Evolutionary conservation across 345 rosid species (phyloP).

Genomic region (Linum lewisii): DNA sequence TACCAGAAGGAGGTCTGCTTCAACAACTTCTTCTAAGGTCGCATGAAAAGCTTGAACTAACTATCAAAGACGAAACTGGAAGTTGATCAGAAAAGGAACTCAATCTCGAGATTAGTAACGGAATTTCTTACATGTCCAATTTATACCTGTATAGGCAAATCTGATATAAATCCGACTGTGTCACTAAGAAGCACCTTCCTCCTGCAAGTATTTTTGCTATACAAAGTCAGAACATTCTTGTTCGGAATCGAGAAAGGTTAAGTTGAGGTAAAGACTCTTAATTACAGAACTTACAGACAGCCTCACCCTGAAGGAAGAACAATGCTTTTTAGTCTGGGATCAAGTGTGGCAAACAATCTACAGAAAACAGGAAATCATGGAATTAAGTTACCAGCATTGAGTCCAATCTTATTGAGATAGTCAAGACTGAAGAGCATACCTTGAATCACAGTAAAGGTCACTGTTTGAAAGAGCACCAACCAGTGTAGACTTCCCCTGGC

Average conservation of each 20-base stretch:
- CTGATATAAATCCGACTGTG: constrained; percentile 95
- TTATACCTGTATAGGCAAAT: constrained; percentile 89
- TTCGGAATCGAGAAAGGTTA: background rate
- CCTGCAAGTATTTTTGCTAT: constrained; percentile 31
- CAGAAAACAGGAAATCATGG: constrained; percentile 12
- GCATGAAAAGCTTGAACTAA: constrained; percentile 91
- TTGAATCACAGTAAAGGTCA: constrained; percentile 71
- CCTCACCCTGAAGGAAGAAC: constrained; percentile 72
- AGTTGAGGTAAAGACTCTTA: background rate
- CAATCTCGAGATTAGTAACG: background rate
- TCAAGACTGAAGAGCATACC: constrained; percentile 34
- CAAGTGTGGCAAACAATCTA: constrained; percentile 83
- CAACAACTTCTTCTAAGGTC: constrained; percentile 87
- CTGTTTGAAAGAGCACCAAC: constrained; percentile 57
- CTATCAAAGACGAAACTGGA: constrained; percentile 26
- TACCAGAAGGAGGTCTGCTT: constrained; percentile 92
- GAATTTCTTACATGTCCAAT: background rate
- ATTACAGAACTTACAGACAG: background rate
- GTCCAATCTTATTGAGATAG: constrained; percentile 3
- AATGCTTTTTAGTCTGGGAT: constrained; percentile 59
- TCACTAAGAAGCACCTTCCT: constrained; percentile 79
- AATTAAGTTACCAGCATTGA: constrained; percentile 1
- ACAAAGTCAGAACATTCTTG: constrained; percentile 7
- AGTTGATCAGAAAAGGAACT: constrained; percentile 6
- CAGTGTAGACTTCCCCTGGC: constrained; percentile 86